Evolutionary conservation across 495 filamentous ascomycete species (phyloP).

Genomic region (Emericellopsis terricola): DNA sequence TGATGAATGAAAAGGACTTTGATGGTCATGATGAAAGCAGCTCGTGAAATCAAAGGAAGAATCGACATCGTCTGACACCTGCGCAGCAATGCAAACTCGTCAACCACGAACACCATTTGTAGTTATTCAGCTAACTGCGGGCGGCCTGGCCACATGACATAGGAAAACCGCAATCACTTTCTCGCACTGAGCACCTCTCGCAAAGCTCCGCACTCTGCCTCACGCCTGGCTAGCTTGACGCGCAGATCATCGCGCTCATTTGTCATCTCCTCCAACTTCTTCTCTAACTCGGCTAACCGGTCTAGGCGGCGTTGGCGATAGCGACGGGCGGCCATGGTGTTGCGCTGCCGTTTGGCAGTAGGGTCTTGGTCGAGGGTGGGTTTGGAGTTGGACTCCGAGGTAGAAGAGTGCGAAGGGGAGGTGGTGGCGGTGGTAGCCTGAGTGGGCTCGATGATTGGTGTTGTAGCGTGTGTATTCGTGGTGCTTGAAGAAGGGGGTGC

Average conservation of each 20-base stretch:
- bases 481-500: background rate
- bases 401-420: background rate
- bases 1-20: conserved; percentile 16
- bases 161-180: conserved; percentile 8
- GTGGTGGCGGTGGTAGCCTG: background rate
- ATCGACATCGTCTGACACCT: conserved; percentile 27
- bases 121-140: background rate
- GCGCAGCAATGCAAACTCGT: conserved; percentile 5
- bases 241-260: conserved; percentile 47
- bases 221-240: conserved; percentile 40
- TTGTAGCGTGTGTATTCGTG: background rate
- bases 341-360: conserved; percentile 36
- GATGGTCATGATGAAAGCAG: conserved; percentile 7
- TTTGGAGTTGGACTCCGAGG: background rate
- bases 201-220: conserved; percentile 36
- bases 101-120: conserved; percentile 1
- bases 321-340: conserved; percentile 51
- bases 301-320: conserved; percentile 56
- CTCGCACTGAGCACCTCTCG: conserved; percentile 22
- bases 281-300: conserved; percentile 43
- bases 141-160: background rate
- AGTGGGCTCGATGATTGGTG: background rate
- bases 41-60: conserved; percentile 11
- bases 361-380: background rate
- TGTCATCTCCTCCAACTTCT: conserved; percentile 37